A percentile compares a stretch with the other conserved stretches of the same genome.
Evolutionary conservation across 2,329 filamentous ascomycete genomes (phyloP).

Genomic region (Fusarium sororula): DNA sequence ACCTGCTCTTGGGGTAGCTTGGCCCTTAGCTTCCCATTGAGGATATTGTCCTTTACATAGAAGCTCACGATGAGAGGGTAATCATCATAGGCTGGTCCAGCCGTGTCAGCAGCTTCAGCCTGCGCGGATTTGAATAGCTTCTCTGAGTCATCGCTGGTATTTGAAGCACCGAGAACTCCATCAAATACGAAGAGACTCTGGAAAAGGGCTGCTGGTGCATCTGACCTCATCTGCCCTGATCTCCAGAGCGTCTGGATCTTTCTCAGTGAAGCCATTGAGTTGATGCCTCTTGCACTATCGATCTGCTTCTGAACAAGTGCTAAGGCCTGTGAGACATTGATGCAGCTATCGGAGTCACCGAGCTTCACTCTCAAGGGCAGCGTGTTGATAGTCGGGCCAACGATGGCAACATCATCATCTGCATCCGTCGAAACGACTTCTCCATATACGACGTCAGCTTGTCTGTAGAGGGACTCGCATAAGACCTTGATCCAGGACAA

Average conservation of each 20-base stretch:
- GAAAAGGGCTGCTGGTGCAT: neutral
- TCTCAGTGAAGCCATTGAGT: slow-evolving; percentile 18
- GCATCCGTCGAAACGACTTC: slow-evolving; percentile 1
- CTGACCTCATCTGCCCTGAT: neutral
- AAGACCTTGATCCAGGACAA: slow-evolving; percentile 15
- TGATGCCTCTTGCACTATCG: slow-evolving; percentile 1
- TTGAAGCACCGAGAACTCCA: neutral
- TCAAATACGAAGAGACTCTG: slow-evolving; percentile 27
- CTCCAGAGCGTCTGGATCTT: slow-evolving; percentile 15
- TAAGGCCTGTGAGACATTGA: neutral
- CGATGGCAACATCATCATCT: neutral
- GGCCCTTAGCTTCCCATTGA: slow-evolving; percentile 9
- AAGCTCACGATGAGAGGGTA: slow-evolving; percentile 23
- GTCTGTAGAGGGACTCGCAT: neutral
- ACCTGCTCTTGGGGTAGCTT: neutral
- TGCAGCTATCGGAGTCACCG: rapidly evolving
- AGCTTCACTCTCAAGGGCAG: neutral
- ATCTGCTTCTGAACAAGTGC: neutral
- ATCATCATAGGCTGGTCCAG: slow-evolving; percentile 14
- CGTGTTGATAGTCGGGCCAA: slow-evolving; percentile 19
- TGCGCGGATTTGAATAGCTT: neutral
- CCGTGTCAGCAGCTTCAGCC: neutral
- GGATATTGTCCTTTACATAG: neutral
- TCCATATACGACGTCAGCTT: slow-evolving; percentile 7
- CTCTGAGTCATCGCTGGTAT: neutral